Evolutionary conservation across 495 filamentous ascomycete genomes (phyloP), one percentile per base, ranked within the genome.

Genomic region (Corynascus novoguineensis): DNA sequence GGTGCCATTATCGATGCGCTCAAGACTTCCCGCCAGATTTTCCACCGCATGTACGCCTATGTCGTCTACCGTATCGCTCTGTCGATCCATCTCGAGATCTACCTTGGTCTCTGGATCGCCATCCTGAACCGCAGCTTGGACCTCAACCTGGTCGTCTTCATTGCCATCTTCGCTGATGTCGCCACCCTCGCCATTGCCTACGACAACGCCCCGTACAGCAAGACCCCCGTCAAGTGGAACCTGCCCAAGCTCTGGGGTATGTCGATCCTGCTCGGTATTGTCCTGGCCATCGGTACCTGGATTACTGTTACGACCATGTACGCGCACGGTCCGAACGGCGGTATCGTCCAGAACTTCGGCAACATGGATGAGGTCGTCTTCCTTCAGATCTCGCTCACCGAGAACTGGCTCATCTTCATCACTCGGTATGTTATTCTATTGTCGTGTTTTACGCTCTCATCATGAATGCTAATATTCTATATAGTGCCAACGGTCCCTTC

Each of bases 331-430:
- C 40, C 81, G 57, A 68, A 85, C 58, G 87, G 84, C 63, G 90
- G 90, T 79, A 89, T 96, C 61, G 84, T 90, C 55, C 86, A 95
- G 78, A 89, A 91, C 72, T 86, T 84, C 61, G 91, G 91, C 77
- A 81, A 85, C 64, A 81, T 86, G 42, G 87, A 95, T 66, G 81
- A 83, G 58, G 84, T 96, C 38, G 69, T 96, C 59, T 96, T 96
- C 79, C 83, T 96, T 48, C 81, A 96, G 71, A 90, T 96, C 71
- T 86, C 88, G 12, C 81, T 96, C 55, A 88, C 91, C 52, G 88
- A 96, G 78, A 96, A 93, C 74, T 96, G 91, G 90, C 82, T 95
- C 44, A 96, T 96, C 75, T 92, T 96, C 78, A 91, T 95, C 71
- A 96, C 91, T 58, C 87, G 60, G 60, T 62, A 62, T 58, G 60